Evolutionary conservation across 768 basidiomycete species (phyloP), one percentile per base, ranked within the genome.

Genomic region (Wakefieldia striispora): DNA sequence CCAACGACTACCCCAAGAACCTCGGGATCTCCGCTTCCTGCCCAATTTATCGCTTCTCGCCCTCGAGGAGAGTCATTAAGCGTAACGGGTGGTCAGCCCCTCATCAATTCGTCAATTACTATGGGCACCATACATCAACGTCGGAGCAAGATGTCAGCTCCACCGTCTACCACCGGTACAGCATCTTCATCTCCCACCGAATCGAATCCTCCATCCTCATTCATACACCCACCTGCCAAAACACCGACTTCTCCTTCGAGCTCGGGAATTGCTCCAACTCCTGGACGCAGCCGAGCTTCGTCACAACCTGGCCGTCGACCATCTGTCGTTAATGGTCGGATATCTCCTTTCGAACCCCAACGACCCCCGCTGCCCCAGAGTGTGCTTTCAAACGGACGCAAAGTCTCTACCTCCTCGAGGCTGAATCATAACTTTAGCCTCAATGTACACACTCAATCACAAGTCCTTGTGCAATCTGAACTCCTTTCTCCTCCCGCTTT

Each of bases 251-350:
- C 79, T 9, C 78, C 77, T 24, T 65, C 72, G 29, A 72, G 59
- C 51, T 70, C 73, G 31, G 62, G 68, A 46, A 59, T 63, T 34
- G 61, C 66, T 23, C 65, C 74, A 2, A 63, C 62, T 26, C 72
- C 74, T 0, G 69, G 70, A 19, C 79, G 90, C 50, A 76, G 61
- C 49, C 79, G 90, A 40, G 86, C 90, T 31, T 81, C 79, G 12
- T 91, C 90, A 34, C 90, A 91, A 55, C 88, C 90, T 37, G 85
- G 83, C 23, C 78, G 86, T 49, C 73, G 86, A 48, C 86, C 87
- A 21, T 80, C 85, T 13, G 53, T 82, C 26, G 65, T 74, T 31
- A 74, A 77, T 54, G 76, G 79, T 42, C 72, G 77, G 40, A 71
- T 73, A 54, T 82, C 78, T 36, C 83, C 73, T 46, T 72, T 70